Base-by-base conservation (phyloP, 352 stramenopile species). In the Globisporangium nagaii region DNA sequence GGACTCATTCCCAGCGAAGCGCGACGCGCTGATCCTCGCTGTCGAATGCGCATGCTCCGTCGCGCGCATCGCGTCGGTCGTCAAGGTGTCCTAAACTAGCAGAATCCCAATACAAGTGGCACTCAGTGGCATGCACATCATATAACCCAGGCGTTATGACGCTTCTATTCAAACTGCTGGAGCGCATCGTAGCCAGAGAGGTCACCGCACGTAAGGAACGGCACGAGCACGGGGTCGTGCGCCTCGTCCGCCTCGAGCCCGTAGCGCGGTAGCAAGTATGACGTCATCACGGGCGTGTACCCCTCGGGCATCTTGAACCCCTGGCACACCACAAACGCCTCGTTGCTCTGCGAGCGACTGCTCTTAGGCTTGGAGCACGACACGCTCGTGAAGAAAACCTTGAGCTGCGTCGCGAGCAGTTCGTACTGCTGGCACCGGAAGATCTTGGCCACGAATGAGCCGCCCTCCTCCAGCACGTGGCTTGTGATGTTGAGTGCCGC, bases 371-470 rank as follows among this genome's bases (percentile, higher is more conserved):
- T 99, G 17, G 93, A 92, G 71, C 97, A 95, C 22, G 83, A 95
- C 4, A 99, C 97, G 32, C 86, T 76, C 30, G 82, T 64, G 71
- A 99, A 99, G 49, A 99, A 96, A 17, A 98, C 61, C 35, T 92
- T 80, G 13, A 99, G 76, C 73, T 99, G 97, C 40, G 90, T 85
- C 46, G 97, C 97, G 9, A 99, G 68, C 28, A 99, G 81, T 17
- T 95, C 88, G 40, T 98, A 95, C 77, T 99, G 95, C 42, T 95
- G 75, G 37, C 96, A 98, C 17, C 96, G 81, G 66, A 99, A 99
- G 58, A 99, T 98, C 77, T 99, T 99, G 47, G 96, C 97, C 17
- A 99, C 95, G 68, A 99, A 99, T 17, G 85, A 90, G n/a, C 97
- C 97, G 15, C 88, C 88, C 13, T 79, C 67, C 20, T 78, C 70